A percentile compares a stretch with the other conserved stretches of the same genome.
These are phyloP conservation scores for Hordeum vulgare DNA, from an alignment of 176 grass and related monocot genomes.

Conservation along the genomic window DNA sequence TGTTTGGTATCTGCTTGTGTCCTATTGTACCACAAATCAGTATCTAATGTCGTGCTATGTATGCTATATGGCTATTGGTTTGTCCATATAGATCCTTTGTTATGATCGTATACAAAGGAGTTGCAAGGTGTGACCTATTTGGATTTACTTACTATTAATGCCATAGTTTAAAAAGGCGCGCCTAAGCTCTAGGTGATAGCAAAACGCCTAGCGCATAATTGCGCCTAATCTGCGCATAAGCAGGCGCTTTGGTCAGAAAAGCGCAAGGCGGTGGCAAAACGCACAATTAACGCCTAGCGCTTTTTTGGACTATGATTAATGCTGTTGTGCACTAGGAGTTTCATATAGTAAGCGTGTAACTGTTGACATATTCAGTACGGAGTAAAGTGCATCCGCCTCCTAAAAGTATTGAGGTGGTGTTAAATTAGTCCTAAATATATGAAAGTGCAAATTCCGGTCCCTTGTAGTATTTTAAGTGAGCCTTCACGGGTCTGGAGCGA, in stretches of 20 bases:
- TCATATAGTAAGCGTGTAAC: not conserved
- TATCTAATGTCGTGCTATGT: not conserved
- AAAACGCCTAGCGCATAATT: no score
- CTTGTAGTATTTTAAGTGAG: not conserved
- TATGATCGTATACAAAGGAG: not conserved
- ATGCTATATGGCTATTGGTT: not conserved
- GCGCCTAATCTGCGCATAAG: no score
- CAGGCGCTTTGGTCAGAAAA: no score
- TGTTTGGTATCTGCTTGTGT: not conserved
- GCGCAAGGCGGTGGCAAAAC: no score
- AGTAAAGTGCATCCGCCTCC: not conserved
- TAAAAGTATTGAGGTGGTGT: not conserved
- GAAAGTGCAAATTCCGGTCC: not conserved
- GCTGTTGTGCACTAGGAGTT: not conserved
- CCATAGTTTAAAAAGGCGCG: no score
- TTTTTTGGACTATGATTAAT: not conserved
- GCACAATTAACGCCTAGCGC: no score
- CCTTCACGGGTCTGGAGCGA: not conserved
- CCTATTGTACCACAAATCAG: not conserved
- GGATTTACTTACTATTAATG: constrained; percentile 9
- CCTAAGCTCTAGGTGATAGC: no score
- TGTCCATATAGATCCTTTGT: not conserved
- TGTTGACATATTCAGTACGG: not conserved
- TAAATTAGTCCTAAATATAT: not conserved
- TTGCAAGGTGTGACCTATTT: not conserved